Conservation (phyloP, 2,329 filamentous ascomycete genomes). For the Colletotrichum aenigma region DNA sequence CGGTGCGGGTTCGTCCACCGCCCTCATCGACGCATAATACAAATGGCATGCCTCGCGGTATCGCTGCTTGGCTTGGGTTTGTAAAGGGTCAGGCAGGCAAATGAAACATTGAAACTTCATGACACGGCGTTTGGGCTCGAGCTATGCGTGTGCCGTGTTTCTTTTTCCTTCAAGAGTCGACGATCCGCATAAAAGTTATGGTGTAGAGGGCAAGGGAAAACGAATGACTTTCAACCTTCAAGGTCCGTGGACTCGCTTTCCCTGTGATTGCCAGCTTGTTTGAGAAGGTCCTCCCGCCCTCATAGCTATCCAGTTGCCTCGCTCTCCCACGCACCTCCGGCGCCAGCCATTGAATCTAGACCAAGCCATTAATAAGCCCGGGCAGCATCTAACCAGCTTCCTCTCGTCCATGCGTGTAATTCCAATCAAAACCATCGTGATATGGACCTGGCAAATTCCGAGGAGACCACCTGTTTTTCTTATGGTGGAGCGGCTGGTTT, state of each 20-base stretch:
- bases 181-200: background rate
- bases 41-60: constrained; percentile 46
- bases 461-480: background rate
- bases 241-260: background rate
- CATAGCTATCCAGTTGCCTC: background rate
- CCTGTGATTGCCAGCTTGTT: background rate
- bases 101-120: constrained; percentile 53
- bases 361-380: background rate
- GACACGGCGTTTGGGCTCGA: constrained; percentile 21
- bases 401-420: background rate
- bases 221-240: background rate
- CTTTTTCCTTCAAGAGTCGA: background rate
- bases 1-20: background rate
- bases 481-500: background rate
- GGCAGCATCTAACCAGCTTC: background rate
- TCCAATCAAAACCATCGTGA: background rate
- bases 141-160: constrained; percentile 18
- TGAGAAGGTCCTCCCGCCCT: background rate
- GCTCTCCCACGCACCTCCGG: background rate
- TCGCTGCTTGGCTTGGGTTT: constrained; percentile 46
- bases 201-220: background rate
- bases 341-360: background rate
- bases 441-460: background rate
- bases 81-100: constrained; percentile 56
- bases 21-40: constrained; percentile 45